Conservation (phyloP, 108 stramenopile genomes). For the Licmophora abbreviata region DNA sequence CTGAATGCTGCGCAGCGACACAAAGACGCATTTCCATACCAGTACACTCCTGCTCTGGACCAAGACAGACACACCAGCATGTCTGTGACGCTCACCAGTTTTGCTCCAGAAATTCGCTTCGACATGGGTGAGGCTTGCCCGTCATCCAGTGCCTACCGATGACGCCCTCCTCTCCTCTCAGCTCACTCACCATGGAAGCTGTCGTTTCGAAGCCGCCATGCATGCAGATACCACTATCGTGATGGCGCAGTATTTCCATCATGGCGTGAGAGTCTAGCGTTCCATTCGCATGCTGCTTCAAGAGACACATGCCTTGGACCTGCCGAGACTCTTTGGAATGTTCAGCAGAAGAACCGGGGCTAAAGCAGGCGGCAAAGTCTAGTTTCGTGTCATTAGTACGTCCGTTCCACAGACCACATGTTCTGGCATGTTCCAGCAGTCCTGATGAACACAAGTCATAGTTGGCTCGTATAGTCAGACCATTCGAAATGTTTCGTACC, state of each 20-base stretch:
- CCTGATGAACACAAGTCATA: conserved; percentile 33
- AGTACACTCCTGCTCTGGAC: too few relatives aligned
- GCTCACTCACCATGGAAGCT: conserved; percentile 22
- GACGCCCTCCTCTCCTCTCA: neutral
- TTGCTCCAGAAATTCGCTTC: conserved; percentile 6
- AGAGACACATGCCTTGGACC: conserved; percentile 8
- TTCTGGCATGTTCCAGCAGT: conserved; percentile 19
- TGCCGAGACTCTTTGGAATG: conserved; percentile 8
- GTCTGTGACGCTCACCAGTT: neutral
- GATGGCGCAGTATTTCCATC: conserved; percentile 26
- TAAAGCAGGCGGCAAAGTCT: conserved; percentile 22
- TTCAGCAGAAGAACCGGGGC: conserved; percentile 4
- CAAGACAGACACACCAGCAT: too few relatives aligned
- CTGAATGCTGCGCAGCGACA: too few relatives aligned
- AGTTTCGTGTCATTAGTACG: conserved; percentile 10
- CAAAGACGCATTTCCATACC: too few relatives aligned
- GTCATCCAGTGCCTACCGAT: conserved; percentile 12
- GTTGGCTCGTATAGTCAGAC: conserved; percentile 31
- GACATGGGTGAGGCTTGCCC: conserved; percentile 16
- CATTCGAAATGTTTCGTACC: conserved; percentile 46
- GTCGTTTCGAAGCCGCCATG: conserved; percentile 41
- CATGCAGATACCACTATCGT: conserved; percentile 34
- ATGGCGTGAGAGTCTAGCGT: conserved; percentile 17
- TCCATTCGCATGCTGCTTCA: conserved; percentile 8
- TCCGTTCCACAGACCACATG: conserved; percentile 25